Conservation (phyloP, 177 flowering plant genomes). For the Telopea speciosissima region DNA sequence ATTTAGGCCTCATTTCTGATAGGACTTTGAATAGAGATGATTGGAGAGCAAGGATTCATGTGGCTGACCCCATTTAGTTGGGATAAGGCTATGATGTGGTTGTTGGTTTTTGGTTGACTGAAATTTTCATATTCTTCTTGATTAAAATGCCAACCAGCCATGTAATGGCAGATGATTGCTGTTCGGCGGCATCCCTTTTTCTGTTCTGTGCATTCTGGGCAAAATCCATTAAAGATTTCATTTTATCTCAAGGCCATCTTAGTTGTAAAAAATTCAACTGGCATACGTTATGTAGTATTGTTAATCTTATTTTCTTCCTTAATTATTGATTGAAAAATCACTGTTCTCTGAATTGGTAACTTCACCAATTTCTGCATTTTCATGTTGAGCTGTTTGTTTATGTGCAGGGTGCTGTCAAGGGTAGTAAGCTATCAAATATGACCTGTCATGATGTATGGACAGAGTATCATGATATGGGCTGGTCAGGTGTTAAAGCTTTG, state of each 20-base stretch:
- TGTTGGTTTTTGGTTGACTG: too few relatives aligned
- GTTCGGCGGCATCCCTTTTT: neutral
- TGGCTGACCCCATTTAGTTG: too few relatives aligned
- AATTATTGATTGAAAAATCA: too few relatives aligned
- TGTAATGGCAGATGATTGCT: neutral
- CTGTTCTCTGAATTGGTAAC: neutral
- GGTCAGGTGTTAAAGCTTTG: slow-evolving; percentile 71
- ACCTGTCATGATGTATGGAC: slow-evolving; percentile 89
- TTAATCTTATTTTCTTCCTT: neutral
- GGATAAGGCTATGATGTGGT: too few relatives aligned
- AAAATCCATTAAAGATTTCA: neutral
- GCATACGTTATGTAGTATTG: neutral
- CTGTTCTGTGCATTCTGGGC: neutral
- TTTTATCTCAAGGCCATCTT: neutral
- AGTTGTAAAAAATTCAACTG: neutral
- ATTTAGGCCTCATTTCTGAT: too few relatives aligned
- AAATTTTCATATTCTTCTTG: too few relatives aligned
- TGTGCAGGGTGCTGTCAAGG: slow-evolving; percentile 73
- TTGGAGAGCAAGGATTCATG: too few relatives aligned
- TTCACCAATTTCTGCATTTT: neutral
- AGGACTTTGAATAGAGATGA: too few relatives aligned
- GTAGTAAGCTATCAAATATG: slow-evolving; percentile 46
- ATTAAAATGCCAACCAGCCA: neutral
- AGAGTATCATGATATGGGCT: slow-evolving; percentile 93
- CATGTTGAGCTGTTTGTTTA: neutral